Evolutionary conservation across 345 rosid species (phyloP), one percentile per base, ranked within the genome.

Genomic region (Rhodomyrtus tomentosa): DNA sequence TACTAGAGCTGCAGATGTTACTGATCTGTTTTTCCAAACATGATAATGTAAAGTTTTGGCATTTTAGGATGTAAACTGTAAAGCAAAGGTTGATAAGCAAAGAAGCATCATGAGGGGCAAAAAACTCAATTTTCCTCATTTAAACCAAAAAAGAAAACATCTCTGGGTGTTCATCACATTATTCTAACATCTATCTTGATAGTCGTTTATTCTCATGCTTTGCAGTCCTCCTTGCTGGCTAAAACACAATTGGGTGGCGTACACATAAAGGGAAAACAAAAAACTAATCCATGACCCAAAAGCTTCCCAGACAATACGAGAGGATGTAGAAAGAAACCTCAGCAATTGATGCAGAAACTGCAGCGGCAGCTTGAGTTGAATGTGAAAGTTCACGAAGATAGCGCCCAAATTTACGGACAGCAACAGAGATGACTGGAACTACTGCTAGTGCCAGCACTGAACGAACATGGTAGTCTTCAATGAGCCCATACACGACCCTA

Each of bases 321-420:
- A 32, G 49, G 22, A 56, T 45, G 55, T 68, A 56, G 48, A 25
- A 13, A 84, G 86, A 42, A 83, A 96, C 99, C 99, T 96, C 98
- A 49, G 98, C 98, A 87, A 96, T 95, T 29, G 99, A 95, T 54
- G 98, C 95, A 88, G 99, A 94, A 82, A 89, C 92, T 36, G 99
- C 99, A 86, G 99, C 98, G 72, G 99, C 98, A 83, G 98, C 95
- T 93, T 96, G 99, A 85, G 97, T 96, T 85, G 85, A 87, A 89
- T 96, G 96, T 36, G 98, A 96, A 87, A 95, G 98, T 83, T 96
- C 99, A 86, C 96, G 95, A 82, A 96, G 93, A 89, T 90, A 95
- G 45, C 94, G 93, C 18, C 99, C 98, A 16, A 93, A 93, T 79
- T 87, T 92, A 73, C 92, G 88, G 52, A 93, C 98, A 74, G 95